Evolutionary conservation across 176 grass and related monocot genomes (phyloP), one percentile per base, ranked within the genome.

Genomic region (Bothriochloa decipiens): DNA sequence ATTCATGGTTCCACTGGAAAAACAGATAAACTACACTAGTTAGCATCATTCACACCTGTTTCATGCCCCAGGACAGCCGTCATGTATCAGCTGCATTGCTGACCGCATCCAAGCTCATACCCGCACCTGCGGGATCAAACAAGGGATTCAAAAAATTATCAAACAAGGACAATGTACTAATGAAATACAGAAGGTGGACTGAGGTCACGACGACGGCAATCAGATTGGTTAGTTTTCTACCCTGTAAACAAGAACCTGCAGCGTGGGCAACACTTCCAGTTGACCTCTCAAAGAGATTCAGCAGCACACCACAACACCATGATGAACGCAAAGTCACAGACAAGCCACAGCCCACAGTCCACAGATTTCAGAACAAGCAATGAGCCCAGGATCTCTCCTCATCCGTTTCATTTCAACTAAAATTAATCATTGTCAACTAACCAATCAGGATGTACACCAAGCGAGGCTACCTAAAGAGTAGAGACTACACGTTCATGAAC

Each of bases 191-290:
- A n/a, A 2, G 57, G 20, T 16, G 16, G 42, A 52, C 49, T 20
- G 0, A 68, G 35, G 0, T 10, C 47, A 9, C 26, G 20, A 22
- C 23, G 4, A 28, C 10, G 3, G 7, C 2, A 50, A 80, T 33
- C 3, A 27, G 5, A 20, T 25, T 65, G 23, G 23, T 8, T 29
- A 29, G 4, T 47, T 46, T 79, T 20, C 32, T 14, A 43, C 10
- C 15, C 0, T 22, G 23, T 33, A 28, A 33, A 45, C 72, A 72
- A 62, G 36, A 45, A 20, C 94, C 76, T 83, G 92, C 95, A 97
- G 0, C 77, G 62, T 5, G 90, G 92, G 75, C 95, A 93, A 16
- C 86, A 85, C 78, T 82, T 87, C 95, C 95, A 97, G 12, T 85
- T 88, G 26, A 84, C 74, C 18, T 87, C 78, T 70, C 83, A 76